Evolutionary conservation across 2,329 filamentous ascomycete genomes (phyloP).

Genomic region (Alternaria conjuncta): DNA sequence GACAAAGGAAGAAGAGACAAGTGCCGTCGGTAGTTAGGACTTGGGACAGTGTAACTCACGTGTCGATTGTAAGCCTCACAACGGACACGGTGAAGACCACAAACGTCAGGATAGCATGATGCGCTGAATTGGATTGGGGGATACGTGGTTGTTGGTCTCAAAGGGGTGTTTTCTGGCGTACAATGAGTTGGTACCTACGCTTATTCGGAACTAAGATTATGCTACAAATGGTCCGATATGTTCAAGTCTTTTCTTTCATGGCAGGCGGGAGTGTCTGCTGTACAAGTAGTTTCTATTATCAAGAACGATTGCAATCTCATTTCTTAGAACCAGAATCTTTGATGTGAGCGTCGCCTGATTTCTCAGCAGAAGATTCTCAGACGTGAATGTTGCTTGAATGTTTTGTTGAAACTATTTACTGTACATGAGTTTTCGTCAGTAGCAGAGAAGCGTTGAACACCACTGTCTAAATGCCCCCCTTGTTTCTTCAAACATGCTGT

Average conservation of each 20-base stretch:
- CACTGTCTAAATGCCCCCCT: background rate
- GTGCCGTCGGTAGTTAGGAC: background rate
- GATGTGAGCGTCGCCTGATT: background rate
- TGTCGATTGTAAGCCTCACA: background rate
- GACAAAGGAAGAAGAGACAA: background rate
- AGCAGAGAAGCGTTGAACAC: background rate
- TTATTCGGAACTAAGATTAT: background rate
- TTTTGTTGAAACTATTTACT: background rate
- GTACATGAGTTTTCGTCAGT: background rate
- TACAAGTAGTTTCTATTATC: background rate
- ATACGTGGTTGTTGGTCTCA: background rate
- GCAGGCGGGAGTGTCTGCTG: background rate
- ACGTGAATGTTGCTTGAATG: background rate
- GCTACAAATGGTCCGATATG: background rate
- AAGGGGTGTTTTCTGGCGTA: conserved; percentile 1
- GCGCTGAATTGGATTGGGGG: background rate
- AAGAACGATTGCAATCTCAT: background rate
- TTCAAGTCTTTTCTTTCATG: background rate
- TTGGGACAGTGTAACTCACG: background rate
- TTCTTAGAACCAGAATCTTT: background rate
- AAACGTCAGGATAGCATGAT: background rate
- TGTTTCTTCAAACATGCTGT: background rate
- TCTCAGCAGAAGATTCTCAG: no score
- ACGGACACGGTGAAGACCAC: background rate
- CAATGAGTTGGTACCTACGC: background rate